phyloP scores from a whole-genome alignment of 371 early-diverging fungal genomes.

The Mucor circinelloides region DNA sequence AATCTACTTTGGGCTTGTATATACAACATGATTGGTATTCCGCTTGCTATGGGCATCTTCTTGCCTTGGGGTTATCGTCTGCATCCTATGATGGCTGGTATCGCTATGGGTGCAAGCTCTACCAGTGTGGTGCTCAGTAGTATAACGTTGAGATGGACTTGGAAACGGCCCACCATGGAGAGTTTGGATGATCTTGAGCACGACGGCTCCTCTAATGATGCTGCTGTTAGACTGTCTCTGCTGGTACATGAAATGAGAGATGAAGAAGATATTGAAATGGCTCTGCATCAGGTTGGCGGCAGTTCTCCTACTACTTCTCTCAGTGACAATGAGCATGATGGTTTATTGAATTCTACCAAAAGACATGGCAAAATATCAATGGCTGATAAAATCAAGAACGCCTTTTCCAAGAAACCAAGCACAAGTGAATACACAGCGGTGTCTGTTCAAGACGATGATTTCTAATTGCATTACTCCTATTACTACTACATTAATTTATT shows the following conservation, averaged over 20 bases:
- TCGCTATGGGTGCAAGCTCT: slow-evolving; percentile 95
- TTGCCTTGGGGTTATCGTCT: slow-evolving; percentile 82
- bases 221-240: slow-evolving; percentile 2
- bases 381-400: not conserved
- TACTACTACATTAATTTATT: not conserved
- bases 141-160: slow-evolving; percentile 74
- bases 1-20: slow-evolving; percentile 91
- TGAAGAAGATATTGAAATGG: slow-evolving; percentile 18
- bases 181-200: not conserved
- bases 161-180: slow-evolving; percentile 21
- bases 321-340: not conserved
- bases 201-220: not conserved
- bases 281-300: not conserved
- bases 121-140: slow-evolving; percentile 91
- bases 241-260: slow-evolving; percentile 11
- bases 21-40: slow-evolving; percentile 90
- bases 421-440: not conserved
- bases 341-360: not conserved
- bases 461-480: not conserved
- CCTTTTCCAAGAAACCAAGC: not conserved
- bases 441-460: not conserved
- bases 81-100: slow-evolving; percentile 91
- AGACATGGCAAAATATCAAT: not conserved
- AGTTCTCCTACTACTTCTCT: not conserved
- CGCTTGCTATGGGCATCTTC: slow-evolving; percentile 93